These are phyloP conservation scores for Pseudonitzschia delicatissima DNA, from an alignment of 108 stramenopile species.

Conservation along the genomic window DNA sequence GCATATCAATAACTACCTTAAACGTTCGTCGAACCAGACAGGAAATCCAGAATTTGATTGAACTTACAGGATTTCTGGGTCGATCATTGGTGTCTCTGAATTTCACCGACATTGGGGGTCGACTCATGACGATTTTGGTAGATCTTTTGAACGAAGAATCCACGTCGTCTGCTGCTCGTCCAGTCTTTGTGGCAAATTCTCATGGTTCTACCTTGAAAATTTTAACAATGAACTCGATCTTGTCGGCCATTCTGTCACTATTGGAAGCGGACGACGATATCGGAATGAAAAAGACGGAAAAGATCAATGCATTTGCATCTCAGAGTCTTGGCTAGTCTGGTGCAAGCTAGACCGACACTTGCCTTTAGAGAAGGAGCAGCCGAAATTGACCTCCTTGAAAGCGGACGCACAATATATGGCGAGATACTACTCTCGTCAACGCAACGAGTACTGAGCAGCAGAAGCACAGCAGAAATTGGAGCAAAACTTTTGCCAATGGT, in stretches of 20 bases:
- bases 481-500: constrained; percentile 50
- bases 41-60: constrained; percentile 6
- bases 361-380: constrained; percentile 28
- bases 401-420: constrained; percentile 41
- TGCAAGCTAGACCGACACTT: constrained; percentile 48
- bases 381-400: constrained; percentile 15
- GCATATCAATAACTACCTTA: constrained; percentile 16
- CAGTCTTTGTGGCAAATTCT: constrained; percentile 32
- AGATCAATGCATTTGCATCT: constrained; percentile 44
- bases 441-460: constrained; percentile 34
- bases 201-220: constrained; percentile 29
- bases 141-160: constrained; percentile 30
- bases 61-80: constrained; percentile 24
- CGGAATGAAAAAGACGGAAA: neutral
- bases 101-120: constrained; percentile 37
- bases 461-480: constrained; percentile 19
- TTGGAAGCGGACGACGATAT: constrained; percentile 39
- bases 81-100: constrained; percentile 39
- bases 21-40: constrained; percentile 22
- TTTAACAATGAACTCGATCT: constrained; percentile 34
- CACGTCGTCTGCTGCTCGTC: constrained; percentile 2
- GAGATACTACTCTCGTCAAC: constrained; percentile 47
- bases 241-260: constrained; percentile 44
- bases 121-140: constrained; percentile 49
- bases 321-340: constrained; percentile 55